Percentiles rank a stretch among this genome's conserved stretches.
phyloP scores from a whole-genome alignment of 305 asterid genomes.

The Salvia sclarea region DNA sequence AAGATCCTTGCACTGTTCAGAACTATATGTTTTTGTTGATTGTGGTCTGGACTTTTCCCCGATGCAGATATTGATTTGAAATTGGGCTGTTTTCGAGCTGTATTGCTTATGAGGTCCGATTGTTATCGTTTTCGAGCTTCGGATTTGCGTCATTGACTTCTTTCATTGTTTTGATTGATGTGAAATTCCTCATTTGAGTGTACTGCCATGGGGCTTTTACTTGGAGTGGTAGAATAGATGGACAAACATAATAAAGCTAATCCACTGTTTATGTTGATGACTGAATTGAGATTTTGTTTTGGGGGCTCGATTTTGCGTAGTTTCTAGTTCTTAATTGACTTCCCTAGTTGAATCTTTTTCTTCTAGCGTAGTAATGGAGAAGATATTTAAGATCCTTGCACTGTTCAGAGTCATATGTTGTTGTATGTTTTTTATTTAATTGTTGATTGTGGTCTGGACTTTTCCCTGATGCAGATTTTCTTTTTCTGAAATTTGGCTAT shows the following conservation, averaged over 20 bases:
- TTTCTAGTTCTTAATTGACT: background rate
- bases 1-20: background rate
- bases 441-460: background rate
- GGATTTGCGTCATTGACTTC: background rate
- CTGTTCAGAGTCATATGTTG: background rate
- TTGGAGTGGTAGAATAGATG: no score
- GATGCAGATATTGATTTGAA: background rate
- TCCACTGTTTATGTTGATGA: background rate
- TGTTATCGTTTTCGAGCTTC: background rate
- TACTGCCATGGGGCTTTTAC: no score
- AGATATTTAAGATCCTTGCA: constrained; percentile 17
- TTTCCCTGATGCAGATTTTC: constrained; percentile 3
- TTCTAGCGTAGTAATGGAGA: background rate
- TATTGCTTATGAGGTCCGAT: background rate
- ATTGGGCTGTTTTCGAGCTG: background rate
- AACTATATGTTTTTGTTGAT: background rate
- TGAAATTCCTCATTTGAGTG: constrained; percentile 18
- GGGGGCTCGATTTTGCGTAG: background rate
- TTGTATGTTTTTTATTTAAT: no score
- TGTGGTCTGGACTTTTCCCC: background rate
- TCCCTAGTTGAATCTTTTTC: background rate
- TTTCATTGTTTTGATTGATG: constrained; percentile 4
- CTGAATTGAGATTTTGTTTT: background rate
- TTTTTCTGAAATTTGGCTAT: background rate
- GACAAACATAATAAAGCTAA: no score